Conservation (phyloP, 208 protist genomes). For the Eutreptiella sp. region DNA sequence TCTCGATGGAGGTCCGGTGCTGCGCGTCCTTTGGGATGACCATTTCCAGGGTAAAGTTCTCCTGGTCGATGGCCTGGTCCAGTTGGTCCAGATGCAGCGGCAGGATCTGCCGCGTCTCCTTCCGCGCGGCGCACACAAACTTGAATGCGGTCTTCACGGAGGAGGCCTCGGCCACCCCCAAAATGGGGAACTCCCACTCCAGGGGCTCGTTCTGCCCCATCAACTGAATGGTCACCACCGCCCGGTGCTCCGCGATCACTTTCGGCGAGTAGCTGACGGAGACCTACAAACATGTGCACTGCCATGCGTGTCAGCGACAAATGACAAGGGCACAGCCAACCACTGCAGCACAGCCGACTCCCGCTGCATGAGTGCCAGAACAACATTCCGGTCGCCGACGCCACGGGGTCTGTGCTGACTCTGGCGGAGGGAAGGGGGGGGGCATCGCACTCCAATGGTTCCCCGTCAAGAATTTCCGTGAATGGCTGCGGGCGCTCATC, state of each 20-base stretch:
- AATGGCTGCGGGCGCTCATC: too few relatives aligned
- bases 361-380: too few relatives aligned
- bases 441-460: too few relatives aligned
- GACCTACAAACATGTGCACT: slow-evolving; percentile 35
- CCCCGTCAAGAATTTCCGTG: too few relatives aligned
- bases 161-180: slow-evolving; percentile 63
- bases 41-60: slow-evolving; percentile 22
- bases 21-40: slow-evolving; percentile 24
- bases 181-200: slow-evolving; percentile 63
- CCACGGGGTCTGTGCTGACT: too few relatives aligned
- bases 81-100: slow-evolving; percentile 48
- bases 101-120: slow-evolving; percentile 46
- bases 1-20: neutral
- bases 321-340: too few relatives aligned
- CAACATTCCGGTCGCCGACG: too few relatives aligned
- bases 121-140: slow-evolving; percentile 54
- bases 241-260: slow-evolving; percentile 52
- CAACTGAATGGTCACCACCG: slow-evolving; percentile 52
- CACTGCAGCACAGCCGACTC: too few relatives aligned
- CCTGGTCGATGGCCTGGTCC: slow-evolving; percentile 10
- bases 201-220: slow-evolving; percentile 35
- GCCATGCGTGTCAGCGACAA: too few relatives aligned
- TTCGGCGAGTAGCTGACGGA: slow-evolving; percentile 54
- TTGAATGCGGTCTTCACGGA: slow-evolving; percentile 40
- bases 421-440: too few relatives aligned